These are phyloP conservation scores for Xylaria sp. DNA, from an alignment of 495 filamentous ascomycete genomes.

Conservation along the genomic window DNA sequence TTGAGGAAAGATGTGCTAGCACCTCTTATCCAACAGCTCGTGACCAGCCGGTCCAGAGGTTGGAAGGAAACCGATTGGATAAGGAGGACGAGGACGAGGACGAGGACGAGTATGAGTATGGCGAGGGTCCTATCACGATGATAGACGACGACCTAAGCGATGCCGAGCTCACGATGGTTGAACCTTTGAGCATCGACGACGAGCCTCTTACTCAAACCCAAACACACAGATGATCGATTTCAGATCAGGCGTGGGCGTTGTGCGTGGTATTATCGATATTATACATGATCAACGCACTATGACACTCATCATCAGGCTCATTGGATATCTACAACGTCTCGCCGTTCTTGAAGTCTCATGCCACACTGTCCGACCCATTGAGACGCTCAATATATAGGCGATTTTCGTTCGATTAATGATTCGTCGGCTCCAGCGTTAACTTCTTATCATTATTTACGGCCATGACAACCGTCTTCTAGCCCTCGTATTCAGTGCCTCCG, in stretches of 20 bases:
- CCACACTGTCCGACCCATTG: background rate
- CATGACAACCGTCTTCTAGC: background rate
- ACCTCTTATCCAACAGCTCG: background rate
- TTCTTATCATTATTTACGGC: background rate
- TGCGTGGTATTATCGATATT: background rate
- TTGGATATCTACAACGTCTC: background rate
- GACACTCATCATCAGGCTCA: background rate
- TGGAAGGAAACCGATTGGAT: slow-evolving; percentile 35
- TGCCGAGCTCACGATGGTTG: slow-evolving; percentile 43
- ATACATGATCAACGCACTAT: too few species aligned
- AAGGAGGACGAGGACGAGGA: slow-evolving; percentile 38
- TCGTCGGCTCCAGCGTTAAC: background rate
- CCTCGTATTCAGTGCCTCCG: too few species aligned
- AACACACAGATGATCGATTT: background rate
- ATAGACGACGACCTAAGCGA: slow-evolving; percentile 51
- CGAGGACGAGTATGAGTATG: slow-evolving; percentile 42
- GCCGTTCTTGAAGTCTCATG: background rate
- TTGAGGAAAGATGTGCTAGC: background rate
- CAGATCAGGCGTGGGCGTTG: background rate
- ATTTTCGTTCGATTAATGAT: background rate
- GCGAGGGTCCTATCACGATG: slow-evolving; percentile 35
- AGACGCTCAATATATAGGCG: background rate
- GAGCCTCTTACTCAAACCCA: background rate
- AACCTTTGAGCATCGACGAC: slow-evolving; percentile 38
- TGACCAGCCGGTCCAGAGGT: slow-evolving; percentile 36